Evolutionary conservation across 208 protist genomes (phyloP).

Genomic region (Sergeia podlipaevii): DNA sequence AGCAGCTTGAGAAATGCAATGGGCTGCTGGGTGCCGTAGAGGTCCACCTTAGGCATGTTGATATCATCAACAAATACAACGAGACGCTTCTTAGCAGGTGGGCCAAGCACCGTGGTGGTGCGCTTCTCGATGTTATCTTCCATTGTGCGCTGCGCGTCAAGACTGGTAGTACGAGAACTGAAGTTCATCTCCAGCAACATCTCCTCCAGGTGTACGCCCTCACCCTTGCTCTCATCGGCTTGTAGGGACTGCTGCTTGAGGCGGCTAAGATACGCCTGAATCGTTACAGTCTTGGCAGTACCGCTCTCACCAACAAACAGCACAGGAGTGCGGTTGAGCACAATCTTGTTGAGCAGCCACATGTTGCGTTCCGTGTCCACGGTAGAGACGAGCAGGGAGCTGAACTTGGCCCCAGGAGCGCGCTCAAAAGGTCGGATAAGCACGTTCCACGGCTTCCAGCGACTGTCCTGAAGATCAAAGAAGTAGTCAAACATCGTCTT

Average conservation of each 20-base stretch:
- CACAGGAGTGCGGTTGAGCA: slow-evolving; percentile 89
- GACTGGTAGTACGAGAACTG: slow-evolving; percentile 93
- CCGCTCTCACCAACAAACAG: slow-evolving; percentile 97
- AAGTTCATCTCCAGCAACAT: slow-evolving; percentile 97
- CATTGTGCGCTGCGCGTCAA: slow-evolving; percentile 95
- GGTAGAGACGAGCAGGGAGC: slow-evolving; percentile 97
- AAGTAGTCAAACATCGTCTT: slow-evolving; percentile 97
- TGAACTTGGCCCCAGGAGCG: slow-evolving; percentile 88
- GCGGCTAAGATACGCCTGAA: slow-evolving; percentile 92
- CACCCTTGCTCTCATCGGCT: slow-evolving; percentile 22
- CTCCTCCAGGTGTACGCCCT: slow-evolving; percentile 83
- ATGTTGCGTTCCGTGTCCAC: slow-evolving; percentile 98
- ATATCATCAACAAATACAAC: slow-evolving; percentile 98
- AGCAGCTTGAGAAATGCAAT: slow-evolving; percentile 98
- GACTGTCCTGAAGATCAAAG: slow-evolving; percentile 91
- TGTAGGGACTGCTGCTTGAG: slow-evolving; percentile 77
- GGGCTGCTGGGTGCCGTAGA: slow-evolving; percentile 98
- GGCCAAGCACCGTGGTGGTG: slow-evolving; percentile 94
- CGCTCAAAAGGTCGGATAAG: slow-evolving; percentile 92
- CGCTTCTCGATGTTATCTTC: slow-evolving; percentile 98
- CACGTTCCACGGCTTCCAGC: slow-evolving; percentile 96
- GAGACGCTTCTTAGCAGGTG: slow-evolving; percentile 95
- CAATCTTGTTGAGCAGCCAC: slow-evolving; percentile 94
- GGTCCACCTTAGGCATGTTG: slow-evolving; percentile 98
- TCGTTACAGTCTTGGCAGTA: slow-evolving; percentile 98